phyloP scores from a whole-genome alignment of 1,284 basidiomycete genomes.

The Malassezia cuniculi region DNA sequence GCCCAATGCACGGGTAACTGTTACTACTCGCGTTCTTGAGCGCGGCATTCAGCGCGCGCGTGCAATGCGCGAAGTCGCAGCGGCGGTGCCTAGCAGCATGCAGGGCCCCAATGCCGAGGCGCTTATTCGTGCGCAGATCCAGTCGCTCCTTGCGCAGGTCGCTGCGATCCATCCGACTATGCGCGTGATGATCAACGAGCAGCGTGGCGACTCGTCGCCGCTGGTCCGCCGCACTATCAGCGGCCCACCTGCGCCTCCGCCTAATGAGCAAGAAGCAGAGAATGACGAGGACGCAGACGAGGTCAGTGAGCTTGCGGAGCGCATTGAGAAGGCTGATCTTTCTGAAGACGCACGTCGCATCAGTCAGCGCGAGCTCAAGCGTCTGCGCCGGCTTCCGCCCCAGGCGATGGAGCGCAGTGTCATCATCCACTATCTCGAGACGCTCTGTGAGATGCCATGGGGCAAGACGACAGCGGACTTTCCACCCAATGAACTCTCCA shows the following conservation, averaged over 20 bases:
- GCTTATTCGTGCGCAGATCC: constrained; percentile 35
- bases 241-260: constrained; percentile 22
- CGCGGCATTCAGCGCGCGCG: constrained; percentile 30
- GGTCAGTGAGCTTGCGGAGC: constrained; percentile 29
- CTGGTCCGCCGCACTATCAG: constrained; percentile 21
- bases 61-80: constrained; percentile 32
- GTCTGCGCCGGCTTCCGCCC: constrained; percentile 36
- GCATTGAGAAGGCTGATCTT: constrained; percentile 28
- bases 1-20: constrained; percentile 24
- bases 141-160: constrained; percentile 34
- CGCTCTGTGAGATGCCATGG: constrained; percentile 45
- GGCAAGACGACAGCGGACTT: constrained; percentile 33
- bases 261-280: constrained; percentile 7
- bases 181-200: constrained; percentile 21
- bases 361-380: constrained; percentile 42
- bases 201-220: neutral
- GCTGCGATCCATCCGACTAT: constrained; percentile 33
- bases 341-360: constrained; percentile 37
- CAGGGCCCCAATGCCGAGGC: constrained; percentile 29
- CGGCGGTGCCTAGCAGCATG: constrained; percentile 29
- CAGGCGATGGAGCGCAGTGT: constrained; percentile 44
- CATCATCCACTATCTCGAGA: constrained; percentile 44
- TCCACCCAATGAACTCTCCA: neutral
- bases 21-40: constrained; percentile 24
- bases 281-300: constrained; percentile 37